These are phyloP conservation scores for Xylariaceae sp. DNA, from an alignment of 2,329 filamentous ascomycete genomes.

Conservation along the genomic window DNA sequence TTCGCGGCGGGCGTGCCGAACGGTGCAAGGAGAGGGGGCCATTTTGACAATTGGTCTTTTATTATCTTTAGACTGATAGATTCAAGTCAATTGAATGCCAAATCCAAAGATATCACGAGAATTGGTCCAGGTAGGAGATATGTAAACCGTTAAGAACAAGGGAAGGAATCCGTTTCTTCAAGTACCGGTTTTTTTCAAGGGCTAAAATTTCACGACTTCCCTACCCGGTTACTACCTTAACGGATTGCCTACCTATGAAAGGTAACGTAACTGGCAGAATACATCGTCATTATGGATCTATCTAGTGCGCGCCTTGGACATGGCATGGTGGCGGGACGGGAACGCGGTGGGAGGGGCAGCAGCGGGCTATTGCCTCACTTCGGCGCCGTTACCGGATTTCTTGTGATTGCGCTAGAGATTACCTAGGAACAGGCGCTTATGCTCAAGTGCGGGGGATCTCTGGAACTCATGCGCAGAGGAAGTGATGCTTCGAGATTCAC, in stretches of 20 bases:
- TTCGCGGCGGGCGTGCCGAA: constrained; percentile 56
- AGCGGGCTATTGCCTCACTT: not conserved
- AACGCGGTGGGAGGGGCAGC: not conserved
- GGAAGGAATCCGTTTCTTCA: not conserved
- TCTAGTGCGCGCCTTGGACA: constrained; percentile 10
- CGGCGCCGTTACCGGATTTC: constrained; percentile 13
- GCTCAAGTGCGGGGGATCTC: too few species aligned
- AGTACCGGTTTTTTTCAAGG: not conserved
- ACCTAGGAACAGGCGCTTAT: too few species aligned
- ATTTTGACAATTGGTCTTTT: constrained; percentile 23
- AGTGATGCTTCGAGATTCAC: too few species aligned
- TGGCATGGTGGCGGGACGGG: not conserved
- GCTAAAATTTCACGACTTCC: not conserved
- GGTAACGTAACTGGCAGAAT: too few species aligned
- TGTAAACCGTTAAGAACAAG: not conserved
- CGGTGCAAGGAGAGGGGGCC: constrained; percentile 32
- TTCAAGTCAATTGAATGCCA: not conserved
- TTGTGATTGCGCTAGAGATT: not conserved
- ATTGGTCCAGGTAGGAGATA: not conserved
- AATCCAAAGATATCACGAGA: too few species aligned
- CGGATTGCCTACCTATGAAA: too few species aligned
- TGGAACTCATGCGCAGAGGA: too few species aligned
- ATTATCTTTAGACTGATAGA: not conserved
- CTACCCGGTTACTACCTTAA: too few species aligned
- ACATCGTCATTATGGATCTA: not conserved